Base-by-base conservation (phyloP, 768 basidiomycete genomes). In the Kwoniella shandongensis region DNA sequence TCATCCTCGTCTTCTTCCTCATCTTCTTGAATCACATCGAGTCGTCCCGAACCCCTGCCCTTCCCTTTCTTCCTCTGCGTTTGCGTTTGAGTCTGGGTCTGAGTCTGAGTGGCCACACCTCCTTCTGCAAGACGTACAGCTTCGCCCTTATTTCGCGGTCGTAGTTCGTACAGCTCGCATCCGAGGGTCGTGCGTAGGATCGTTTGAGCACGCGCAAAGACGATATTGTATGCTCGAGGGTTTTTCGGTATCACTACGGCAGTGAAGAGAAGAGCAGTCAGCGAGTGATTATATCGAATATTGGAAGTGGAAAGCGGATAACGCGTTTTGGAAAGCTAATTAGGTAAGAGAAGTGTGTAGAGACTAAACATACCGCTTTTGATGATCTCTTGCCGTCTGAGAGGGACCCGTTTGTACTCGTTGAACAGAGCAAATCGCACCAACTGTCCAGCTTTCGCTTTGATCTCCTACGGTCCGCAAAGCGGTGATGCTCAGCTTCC, bases 121-220 rank as follows among this genome's bases (percentile, higher is more conserved):
- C n/a, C 51, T 25, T 53, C 54, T 44, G 36, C 52, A 0, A 44
- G 35, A 7, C 52, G 30, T n/a, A 39, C 38, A 18, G 42, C 42
- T 2, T 42, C 50, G 26, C 49, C 66, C 51, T 65, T 60, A 6
- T 45, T 50, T 44, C 53, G 60, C 11, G 51, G 25, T 22, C 84
- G 83, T 4, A 96, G 81, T 70, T 90, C 88, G 25, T 86, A 84
- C 7, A 96, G 81, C 65, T 94, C 89, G 84, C 92, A 85, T 2
- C 88, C 90, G 63, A 94, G 87, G 0, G 82, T 85, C 13, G 80
- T 79, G 13, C 78, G 78, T 3, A 96, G 79, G 6, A 83, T 83
- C 4, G 72, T 72, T 57, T 94, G 89, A 1, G 89, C 90, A 17
- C 69, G 70, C 0, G 73, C 72, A 35, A 90, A 82, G 22, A 93